These are phyloP conservation scores for Nemania sp. DNA, from an alignment of 2,329 filamentous ascomycete genomes.

Conservation along the genomic window DNA sequence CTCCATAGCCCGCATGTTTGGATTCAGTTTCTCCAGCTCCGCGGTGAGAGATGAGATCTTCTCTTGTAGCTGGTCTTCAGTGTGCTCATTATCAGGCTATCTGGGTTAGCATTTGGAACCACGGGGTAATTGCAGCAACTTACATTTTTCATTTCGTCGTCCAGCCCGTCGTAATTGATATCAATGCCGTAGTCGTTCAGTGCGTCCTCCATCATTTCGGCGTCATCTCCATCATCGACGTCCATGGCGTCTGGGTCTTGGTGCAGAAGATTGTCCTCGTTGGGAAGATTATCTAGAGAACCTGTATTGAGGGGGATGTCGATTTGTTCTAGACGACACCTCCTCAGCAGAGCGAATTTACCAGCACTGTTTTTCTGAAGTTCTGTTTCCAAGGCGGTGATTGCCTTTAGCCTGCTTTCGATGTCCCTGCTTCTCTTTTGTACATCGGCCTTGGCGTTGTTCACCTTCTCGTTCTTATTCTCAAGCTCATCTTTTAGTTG, in stretches of 20 bases:
- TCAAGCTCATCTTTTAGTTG: conserved; percentile 68
- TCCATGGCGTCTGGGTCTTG: conserved; percentile 90
- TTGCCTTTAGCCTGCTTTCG: conserved; percentile 71
- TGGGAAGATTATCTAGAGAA: conserved; percentile 83
- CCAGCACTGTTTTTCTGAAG: conserved; percentile 83
- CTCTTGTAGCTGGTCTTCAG: conserved; percentile 77
- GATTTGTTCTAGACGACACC: conserved; percentile 93
- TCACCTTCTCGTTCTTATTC: conserved; percentile 73
- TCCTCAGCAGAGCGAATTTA: conserved; percentile 81
- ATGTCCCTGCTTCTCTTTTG: conserved; percentile 85
- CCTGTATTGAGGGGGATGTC: conserved; percentile 76
- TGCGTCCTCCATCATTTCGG: conserved; percentile 62
- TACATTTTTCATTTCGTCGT: conserved; percentile 80
- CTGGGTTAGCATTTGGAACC: conserved; percentile 33
- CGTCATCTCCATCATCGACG: conserved; percentile 73
- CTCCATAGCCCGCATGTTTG: conserved; percentile 95
- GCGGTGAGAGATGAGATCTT: conserved; percentile 72
- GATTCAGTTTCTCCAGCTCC: conserved; percentile 91
- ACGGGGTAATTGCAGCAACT: conserved; percentile 41
- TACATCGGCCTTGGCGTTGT: conserved; percentile 76
- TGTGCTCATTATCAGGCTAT: conserved; percentile 68
- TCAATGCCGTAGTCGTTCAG: conserved; percentile 91
- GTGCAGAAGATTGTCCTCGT: conserved; percentile 78
- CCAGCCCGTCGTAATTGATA: conserved; percentile 79
- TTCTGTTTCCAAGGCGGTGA: conserved; percentile 79